Base-by-base conservation (phyloP, 2,329 filamentous ascomycete species). In the Triangularia verruculosa region DNA sequence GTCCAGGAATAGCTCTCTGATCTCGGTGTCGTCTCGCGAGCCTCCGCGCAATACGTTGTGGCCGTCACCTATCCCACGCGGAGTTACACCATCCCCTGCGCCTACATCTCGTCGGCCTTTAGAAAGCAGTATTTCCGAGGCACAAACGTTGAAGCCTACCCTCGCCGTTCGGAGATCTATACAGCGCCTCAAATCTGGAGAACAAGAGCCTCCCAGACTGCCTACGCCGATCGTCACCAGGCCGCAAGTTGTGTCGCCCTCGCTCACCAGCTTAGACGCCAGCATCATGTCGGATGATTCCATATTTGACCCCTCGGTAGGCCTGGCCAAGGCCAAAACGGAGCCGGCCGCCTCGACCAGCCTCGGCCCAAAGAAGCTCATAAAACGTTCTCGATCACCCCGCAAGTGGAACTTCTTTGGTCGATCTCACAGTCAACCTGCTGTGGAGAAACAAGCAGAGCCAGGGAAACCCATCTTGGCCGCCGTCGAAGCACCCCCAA, bases 331-430 rank as follows among this genome's bases (percentile, higher is more conserved):
- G 8, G 75, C 75, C 3, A 71, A 72, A 6, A 63, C 55, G 5
- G 64, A 72, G 11, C 68, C 72, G 24, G 58, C 73, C 66, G 71
- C 66, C 22, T 28, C 51, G 15, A 27, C 51, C 51, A 67, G 71
- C 20, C 72, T 70, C 2, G 61, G 72, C 0, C 76, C 83, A 0
- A 87, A 82, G 73, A 88, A 87, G 72, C 73, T 86, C 22, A 78
- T 80, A 22, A 88, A 86, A 72, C 79, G 80, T 60, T 72, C 80
- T 1, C 82, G 79, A 52, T 85, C 83, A 25, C 85, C 85, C 24
- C 80, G 83, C 7, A 87, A 83, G 68, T 89, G 86, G 86, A 88
- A 87, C 66, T 72, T 88, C 12, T 89, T 89, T 68, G 80, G 85
- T 57, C 79, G 85, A 55, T 83, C 83, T 0, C 82, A 85, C 28